Evolutionary conservation across 73 alveolate genomes (phyloP).

Genomic region (Paramecium bursaria): DNA sequence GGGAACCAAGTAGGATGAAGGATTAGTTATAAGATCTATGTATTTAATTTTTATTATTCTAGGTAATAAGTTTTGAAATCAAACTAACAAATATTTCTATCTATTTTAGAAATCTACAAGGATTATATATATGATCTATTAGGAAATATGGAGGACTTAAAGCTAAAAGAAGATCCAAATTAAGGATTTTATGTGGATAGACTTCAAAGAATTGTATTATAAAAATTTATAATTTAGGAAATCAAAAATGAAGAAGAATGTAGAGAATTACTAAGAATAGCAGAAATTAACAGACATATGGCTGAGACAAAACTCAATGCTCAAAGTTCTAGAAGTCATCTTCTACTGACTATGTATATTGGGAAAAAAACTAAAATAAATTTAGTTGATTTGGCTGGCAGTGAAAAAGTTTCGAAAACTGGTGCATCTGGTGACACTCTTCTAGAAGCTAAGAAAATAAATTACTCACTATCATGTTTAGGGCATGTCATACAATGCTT

Average conservation of each 20-base stretch:
- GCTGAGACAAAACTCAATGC: conserved; percentile 82
- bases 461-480: conserved; percentile 85
- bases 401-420: conserved; percentile 94
- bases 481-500: conserved; percentile 78
- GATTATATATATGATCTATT: conserved; percentile 92
- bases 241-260: conserved; percentile 73
- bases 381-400: conserved; percentile 97
- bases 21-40: conserved; percentile 90
- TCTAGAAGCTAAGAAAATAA: conserved; percentile 95
- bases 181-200: conserved; percentile 68
- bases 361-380: conserved; percentile 83
- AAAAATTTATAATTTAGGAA: conserved; percentile 49
- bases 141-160: conserved; percentile 46
- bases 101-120: conserved; percentile 89
- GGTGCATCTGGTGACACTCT: conserved; percentile 93
- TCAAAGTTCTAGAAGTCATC: conserved; percentile 83
- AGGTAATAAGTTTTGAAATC: conserved; percentile 68
- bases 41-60: conserved; percentile 85
- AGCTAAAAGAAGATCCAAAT: conserved; percentile 52
- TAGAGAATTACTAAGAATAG: conserved; percentile 71
- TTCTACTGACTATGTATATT: conserved; percentile 78
- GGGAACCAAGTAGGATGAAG: conserved; percentile 70
- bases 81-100: conserved; percentile 79
- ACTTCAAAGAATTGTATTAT: conserved; percentile 8
- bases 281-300: conserved; percentile 76